A percentile compares a stretch with the other conserved stretches of the same genome.
Conservation (phyloP, 495 filamentous ascomycete species). For the Massariosphaeria phaeospora region DNA sequence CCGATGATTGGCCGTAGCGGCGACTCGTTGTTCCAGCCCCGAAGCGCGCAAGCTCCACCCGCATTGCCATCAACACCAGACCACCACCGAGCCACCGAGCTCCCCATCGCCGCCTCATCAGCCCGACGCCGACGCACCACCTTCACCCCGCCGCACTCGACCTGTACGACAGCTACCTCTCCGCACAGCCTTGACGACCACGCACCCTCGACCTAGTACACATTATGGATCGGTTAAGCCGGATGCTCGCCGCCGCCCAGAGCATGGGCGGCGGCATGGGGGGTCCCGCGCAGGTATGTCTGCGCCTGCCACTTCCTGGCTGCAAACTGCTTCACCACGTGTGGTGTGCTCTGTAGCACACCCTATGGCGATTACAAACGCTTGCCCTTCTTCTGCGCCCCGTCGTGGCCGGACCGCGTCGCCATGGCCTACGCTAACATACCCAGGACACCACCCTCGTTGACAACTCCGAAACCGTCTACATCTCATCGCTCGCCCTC, state of each 20-base stretch:
- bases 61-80: neutral
- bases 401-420: no score
- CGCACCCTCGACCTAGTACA: constrained; percentile 1
- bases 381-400: neutral
- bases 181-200: neutral
- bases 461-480: constrained; percentile 98
- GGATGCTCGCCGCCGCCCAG: constrained; percentile 73
- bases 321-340: no score
- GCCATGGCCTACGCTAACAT: no score
- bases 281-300: constrained; percentile 70
- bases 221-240: constrained; percentile 79
- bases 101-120: constrained; percentile 15
- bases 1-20: neutral
- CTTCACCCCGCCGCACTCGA: constrained; percentile 2
- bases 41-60: constrained; percentile 23
- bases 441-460: constrained; percentile 83
- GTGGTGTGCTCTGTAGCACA: no score
- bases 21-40: neutral
- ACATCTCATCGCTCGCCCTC: constrained; percentile 94
- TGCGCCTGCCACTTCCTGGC: neutral
- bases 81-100: no score
- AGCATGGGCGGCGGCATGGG: constrained; percentile 68
- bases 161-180: neutral
- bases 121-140: neutral
- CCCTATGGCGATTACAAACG: neutral